These are phyloP conservation scores for Arxiozyma bovina DNA, from an alignment of 1,139 yeast genomes.

Conservation along the genomic window DNA sequence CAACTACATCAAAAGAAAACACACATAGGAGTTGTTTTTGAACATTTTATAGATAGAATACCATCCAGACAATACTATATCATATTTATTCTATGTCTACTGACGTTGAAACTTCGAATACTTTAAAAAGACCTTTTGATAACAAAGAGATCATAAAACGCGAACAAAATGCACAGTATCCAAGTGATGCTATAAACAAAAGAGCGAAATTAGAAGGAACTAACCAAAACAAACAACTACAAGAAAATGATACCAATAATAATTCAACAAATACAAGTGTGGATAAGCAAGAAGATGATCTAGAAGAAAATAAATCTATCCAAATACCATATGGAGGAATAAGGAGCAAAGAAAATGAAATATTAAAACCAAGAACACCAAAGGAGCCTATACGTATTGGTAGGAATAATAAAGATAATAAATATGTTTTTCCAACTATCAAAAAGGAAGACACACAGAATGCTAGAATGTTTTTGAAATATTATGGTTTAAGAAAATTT, in stretches of 20 bases:
- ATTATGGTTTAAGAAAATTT: constrained; percentile 52
- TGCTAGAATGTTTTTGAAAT: constrained; percentile 52
- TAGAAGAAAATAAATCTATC: constrained; percentile 2
- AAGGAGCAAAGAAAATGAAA: constrained; percentile 5
- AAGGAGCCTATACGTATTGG: constrained; percentile 20
- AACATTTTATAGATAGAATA: no score
- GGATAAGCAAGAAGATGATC: background rate
- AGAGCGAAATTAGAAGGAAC: background rate
- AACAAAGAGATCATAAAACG: background rate
- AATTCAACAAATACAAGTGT: background rate
- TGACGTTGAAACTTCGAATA: background rate
- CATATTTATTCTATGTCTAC: background rate
- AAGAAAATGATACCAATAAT: background rate
- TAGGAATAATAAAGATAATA: constrained; percentile 23
- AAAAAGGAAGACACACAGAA: constrained; percentile 38
- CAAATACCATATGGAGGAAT: constrained; percentile 3
- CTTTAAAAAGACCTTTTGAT: background rate
- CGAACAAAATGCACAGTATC: background rate
- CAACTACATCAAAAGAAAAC: no score
- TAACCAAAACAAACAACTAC: background rate
- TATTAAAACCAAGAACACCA: constrained; percentile 14
- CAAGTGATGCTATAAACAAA: background rate
- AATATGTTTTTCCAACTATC: constrained; percentile 30
- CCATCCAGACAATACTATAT: background rate
- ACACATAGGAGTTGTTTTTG: no score